Evolutionary conservation across 352 stramenopile species (phyloP), one percentile per base, ranked within the genome.

Genomic region (Elongisporangium anandrum): DNA sequence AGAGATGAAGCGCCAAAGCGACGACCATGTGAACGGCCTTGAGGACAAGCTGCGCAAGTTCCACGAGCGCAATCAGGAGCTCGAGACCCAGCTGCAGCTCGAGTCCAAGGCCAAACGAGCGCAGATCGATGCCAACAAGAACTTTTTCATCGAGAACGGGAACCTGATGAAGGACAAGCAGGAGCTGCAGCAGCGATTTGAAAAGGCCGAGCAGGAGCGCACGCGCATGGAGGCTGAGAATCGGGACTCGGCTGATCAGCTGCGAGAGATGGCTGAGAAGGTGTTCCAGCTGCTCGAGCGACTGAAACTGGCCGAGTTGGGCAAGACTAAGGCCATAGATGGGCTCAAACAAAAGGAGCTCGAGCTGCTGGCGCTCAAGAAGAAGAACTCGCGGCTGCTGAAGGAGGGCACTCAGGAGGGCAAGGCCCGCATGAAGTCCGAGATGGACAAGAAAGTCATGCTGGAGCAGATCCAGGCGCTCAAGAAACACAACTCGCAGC

Each of bases 221-320:
- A 85, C 97, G 8, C 87, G 94, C 4, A 97, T 98, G 88, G 95
- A 99, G 64, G 88, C 90, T 12, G 96, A 99, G 66, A 96, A 97
- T 60, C 80, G 95, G 24, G 94, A 98, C 64, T 97, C 85, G 26
- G 92, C 90, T 15, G 95, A 99, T 56, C 93, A 99, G 69, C 73
- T 99, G 4, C 85, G 94, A 12, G 94, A 99, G 69, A 98, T 98
- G 94, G 95, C 96, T 12, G 94, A 99, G 67, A 99, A 98, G 66
- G 68, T 97, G 23, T 99, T 99, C 66, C 92, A 98, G 69, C 68
- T 99, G 41, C 78, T 99, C 10, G 96, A 99, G 66, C 73, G 96
- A 0, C 83, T 99, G 23, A 99, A 98, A 66, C 72, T 98, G 38
- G 92, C 96, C 5, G 96, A 99, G 62, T 63, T 98, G 8, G 92